These are phyloP conservation scores for Bruguiera hainesii DNA, from an alignment of 441 rosid genomes.

Conservation along the genomic window DNA sequence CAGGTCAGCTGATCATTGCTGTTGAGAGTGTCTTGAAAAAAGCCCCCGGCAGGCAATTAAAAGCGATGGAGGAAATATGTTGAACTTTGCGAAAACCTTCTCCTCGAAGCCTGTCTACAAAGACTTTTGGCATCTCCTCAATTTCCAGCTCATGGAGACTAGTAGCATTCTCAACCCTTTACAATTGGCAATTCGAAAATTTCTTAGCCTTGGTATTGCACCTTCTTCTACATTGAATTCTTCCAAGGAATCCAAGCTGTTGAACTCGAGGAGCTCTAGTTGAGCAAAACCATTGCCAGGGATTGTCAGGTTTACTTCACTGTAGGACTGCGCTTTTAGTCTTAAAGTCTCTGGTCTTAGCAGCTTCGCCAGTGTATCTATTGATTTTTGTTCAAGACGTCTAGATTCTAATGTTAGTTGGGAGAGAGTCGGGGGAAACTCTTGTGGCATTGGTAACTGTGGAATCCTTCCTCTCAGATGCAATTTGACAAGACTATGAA, in stretches of 20 bases:
- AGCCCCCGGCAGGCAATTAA: background rate
- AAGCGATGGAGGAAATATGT: conserved; percentile 19
- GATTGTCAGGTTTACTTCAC: conserved; percentile 11
- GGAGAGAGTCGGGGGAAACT: conserved; percentile 27
- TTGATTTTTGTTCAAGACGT: conserved; percentile 18
- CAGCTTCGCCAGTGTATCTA: conserved; percentile 13
- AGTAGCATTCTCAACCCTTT: conserved; percentile 1
- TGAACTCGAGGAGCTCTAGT: conserved; percentile 23
- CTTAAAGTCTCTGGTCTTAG: conserved; percentile 20
- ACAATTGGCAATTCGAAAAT: conserved; percentile 19
- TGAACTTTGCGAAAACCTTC: conserved; percentile 20
- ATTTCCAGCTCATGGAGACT: conserved; percentile 25
- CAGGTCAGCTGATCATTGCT: too few relatives aligned
- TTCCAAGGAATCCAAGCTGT: conserved; percentile 17
- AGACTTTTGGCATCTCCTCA: conserved; percentile 24
- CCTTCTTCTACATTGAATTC: conserved; percentile 17
- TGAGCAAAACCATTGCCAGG: conserved; percentile 19
- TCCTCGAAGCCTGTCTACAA: conserved; percentile 23
- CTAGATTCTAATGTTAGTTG: conserved; percentile 24
- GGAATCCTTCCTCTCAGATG: conserved; percentile 17
- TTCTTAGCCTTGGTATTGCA: conserved; percentile 21
- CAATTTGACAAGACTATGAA: conserved; percentile 20
- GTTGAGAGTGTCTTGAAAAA: too few relatives aligned
- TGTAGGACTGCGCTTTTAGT: conserved; percentile 17
- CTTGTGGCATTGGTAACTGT: conserved; percentile 6